Percentiles rank a stretch among this genome's conserved stretches.
Evolutionary conservation across 805 yeast genomes (phyloP).

Genomic region (Saccharomycopsis fodiens): DNA sequence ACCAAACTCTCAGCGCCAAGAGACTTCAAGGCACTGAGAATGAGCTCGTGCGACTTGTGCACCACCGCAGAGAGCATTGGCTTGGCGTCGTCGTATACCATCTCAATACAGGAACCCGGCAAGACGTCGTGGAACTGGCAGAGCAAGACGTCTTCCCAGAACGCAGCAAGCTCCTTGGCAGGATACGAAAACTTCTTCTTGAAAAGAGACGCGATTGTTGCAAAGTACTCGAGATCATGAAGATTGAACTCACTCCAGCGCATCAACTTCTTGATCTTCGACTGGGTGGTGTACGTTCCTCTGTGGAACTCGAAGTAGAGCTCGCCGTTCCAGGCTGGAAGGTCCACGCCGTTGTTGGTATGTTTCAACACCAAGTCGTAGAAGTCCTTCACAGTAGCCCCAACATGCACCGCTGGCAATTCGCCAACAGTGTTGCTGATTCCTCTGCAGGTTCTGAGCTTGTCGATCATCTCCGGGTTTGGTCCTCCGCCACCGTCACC

Average conservation of each 20-base stretch:
- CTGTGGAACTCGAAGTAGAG: conserved; percentile 91
- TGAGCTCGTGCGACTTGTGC: conserved; percentile 43
- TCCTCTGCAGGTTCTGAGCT: conserved; percentile 86
- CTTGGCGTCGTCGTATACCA: conserved; percentile 87
- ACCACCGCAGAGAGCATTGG: conserved; percentile 63
- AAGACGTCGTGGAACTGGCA: conserved; percentile 98
- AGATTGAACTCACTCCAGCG: conserved; percentile 66
- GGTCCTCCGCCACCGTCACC: conserved; percentile 99
- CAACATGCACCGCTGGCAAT: conserved; percentile 76
- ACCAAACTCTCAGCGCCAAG: conserved; percentile 26
- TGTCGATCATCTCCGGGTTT: conserved; percentile 86
- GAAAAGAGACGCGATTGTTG: conserved; percentile 60
- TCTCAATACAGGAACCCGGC: conserved; percentile 93
- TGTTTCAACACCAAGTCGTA: conserved; percentile 55
- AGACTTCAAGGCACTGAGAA: conserved; percentile 41
- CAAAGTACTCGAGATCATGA: conserved; percentile 80
- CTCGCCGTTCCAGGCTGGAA: conserved; percentile 92
- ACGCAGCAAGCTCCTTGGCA: conserved; percentile 46
- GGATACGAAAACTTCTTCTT: conserved; percentile 62
- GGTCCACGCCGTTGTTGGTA: conserved; percentile 55
- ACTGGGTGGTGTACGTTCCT: conserved; percentile 95
- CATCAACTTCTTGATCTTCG: conserved; percentile 74
- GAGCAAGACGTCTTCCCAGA: conserved; percentile 85
- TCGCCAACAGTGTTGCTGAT: conserved; percentile 70
- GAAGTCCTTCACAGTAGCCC: conserved; percentile 71